Evolutionary conservation across 2,329 filamentous ascomycete genomes (phyloP).

Genomic region (Nemania bipapillata): DNA sequence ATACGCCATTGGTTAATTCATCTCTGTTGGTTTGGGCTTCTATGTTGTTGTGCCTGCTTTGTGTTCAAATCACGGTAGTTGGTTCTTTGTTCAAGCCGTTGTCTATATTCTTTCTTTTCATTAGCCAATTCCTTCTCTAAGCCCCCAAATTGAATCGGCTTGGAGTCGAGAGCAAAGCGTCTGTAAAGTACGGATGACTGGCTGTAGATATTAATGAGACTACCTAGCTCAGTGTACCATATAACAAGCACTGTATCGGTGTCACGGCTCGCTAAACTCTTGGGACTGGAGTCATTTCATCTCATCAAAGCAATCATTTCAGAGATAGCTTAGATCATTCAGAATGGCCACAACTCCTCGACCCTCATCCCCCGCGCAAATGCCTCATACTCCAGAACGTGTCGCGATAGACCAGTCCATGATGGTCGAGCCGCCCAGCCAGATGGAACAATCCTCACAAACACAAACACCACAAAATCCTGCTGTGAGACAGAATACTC

Average conservation of each 20-base stretch:
- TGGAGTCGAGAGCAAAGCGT: neutral
- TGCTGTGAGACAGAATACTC: constrained; percentile 42
- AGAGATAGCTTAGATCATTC: neutral
- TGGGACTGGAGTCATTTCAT: neutral
- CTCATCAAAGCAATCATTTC: neutral
- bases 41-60: neutral
- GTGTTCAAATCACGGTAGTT: neutral
- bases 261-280: neutral
- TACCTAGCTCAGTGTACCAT: neutral
- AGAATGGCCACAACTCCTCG: constrained; percentile 47
- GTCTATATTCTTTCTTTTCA: constrained; percentile 3
- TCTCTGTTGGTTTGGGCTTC: neutral
- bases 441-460: constrained; percentile 40
- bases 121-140: constrained; percentile 27
- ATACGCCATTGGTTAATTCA: constrained; percentile 24
- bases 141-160: constrained; percentile 1
- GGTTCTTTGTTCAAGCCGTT: neutral
- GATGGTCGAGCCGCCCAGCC: constrained; percentile 49
- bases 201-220: neutral
- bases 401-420: constrained; percentile 45
- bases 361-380: constrained; percentile 41
- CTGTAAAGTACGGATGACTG: neutral
- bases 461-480: constrained; percentile 41
- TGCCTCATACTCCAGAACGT: constrained; percentile 40
- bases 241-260: constrained; percentile 16